A percentile compares a stretch with the other conserved stretches of the same genome.
phyloP scores from a whole-genome alignment of 2,329 filamentous ascomycete genomes.

The Aspergillus sp. region DNA sequence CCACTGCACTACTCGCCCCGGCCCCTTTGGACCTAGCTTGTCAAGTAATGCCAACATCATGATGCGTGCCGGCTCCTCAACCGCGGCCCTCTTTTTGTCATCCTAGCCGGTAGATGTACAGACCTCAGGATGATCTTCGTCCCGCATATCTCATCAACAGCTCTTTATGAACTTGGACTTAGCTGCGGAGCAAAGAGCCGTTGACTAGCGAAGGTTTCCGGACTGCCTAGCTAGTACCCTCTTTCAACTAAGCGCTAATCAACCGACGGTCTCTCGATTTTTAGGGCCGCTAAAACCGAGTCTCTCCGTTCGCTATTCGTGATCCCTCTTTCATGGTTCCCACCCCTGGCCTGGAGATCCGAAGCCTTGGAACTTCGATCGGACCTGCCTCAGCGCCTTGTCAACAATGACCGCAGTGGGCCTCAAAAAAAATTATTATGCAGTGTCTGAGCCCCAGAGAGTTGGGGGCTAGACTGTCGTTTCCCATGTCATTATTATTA shows the following conservation, averaged over 20 bases:
- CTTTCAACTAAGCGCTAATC: constrained; percentile 28
- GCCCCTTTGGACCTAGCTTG: constrained; percentile 9
- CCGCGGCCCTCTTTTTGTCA: constrained; percentile 3
- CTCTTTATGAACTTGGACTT: constrained; percentile 12
- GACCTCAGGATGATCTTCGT: constrained; percentile 15
- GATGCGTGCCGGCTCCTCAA: background rate
- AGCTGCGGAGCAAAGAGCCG: background rate
- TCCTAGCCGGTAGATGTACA: constrained; percentile 17
- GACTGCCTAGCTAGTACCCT: constrained; percentile 1
- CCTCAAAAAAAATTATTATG: constrained; percentile 26
- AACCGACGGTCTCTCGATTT: constrained; percentile 24
- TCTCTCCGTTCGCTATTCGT: constrained; percentile 16
- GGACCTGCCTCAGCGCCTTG: constrained; percentile 23
- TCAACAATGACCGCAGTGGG: constrained; percentile 23
- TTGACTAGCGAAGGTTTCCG: constrained; percentile 10
- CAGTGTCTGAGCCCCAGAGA: constrained; percentile 35
- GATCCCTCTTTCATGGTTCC: constrained; percentile 23
- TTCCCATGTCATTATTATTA: constrained; percentile 25
- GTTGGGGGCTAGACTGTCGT: constrained; percentile 38
- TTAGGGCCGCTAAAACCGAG: constrained; percentile 23
- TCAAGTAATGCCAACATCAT: constrained; percentile 3
- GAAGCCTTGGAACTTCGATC: constrained; percentile 28
- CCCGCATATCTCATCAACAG: constrained; percentile 4
- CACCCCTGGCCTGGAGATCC: constrained; percentile 29
- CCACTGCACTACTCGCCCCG: background rate